Base-by-base conservation (phyloP, 2,329 filamentous ascomycete species). In the Ophiostoma triangulosporum region DNA sequence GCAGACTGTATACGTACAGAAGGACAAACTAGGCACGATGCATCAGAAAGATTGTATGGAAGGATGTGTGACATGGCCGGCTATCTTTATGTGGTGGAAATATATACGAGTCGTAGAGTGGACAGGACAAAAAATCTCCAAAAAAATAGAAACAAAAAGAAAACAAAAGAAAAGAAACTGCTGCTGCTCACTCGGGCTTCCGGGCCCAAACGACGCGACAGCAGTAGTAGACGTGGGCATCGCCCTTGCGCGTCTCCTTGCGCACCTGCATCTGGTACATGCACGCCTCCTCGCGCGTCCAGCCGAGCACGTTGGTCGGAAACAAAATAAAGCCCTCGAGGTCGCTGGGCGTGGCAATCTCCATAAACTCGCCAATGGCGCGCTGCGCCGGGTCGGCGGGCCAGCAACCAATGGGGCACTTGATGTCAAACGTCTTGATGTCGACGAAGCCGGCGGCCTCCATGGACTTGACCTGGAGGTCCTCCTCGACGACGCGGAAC, bases 381-480 rank as follows among this genome's bases (percentile, higher is more conserved):
- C 59, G 63, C 36, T 61, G 48, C 17, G 61, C 57, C 9, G 59
- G 59, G 46, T 69, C 64, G 7, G 63, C 61, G 2, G 66, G 64
- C 69, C 69, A 71, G 0, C 56, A 46, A 0, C 66, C 66, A 2
- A 65, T 56, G 0, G 64, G 63, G 20, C 48, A 51, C 48, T 77
- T 79, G 58, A 69, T 70, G 14, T 74, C 62, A 32, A 70, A 68
- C 57, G 77, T 72, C 48, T 75, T 66, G 11, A 83, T 71, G 53
- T 82, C 75, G 3, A 74, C 69, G 54, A 80, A 82, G 0, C 80
- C 80, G 1, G 75, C 72, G 27, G 75, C 71, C 61, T 71, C 68
- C 64, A 81, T 76, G 2, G 59, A 62, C 68, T 71, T 77, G 3
- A 63, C 66, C 55, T 76, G 74, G 32, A 80, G 62, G 43, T 74